A percentile compares a stretch with the other conserved stretches of the same genome.
Evolutionary conservation across 305 asterid species (phyloP).

Genomic region (Fraxinus latifolia): DNA sequence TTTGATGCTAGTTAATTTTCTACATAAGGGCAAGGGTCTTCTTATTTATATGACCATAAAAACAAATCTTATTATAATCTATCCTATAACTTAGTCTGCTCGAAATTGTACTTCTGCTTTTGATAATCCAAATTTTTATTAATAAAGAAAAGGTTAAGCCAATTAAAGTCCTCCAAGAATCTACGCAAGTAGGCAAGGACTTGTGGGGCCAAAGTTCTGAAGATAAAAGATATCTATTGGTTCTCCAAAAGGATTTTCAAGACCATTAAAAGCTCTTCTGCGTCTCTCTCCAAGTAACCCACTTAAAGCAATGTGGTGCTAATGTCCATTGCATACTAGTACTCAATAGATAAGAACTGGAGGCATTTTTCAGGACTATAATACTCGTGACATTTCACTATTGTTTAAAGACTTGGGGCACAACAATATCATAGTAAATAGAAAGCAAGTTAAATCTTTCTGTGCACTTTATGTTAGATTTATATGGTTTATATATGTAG

Average conservation of each 20-base stretch:
- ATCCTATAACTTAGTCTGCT: neutral
- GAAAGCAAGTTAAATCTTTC: slow-evolving; percentile 3
- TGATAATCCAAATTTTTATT: neutral
- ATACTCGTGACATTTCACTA: neutral
- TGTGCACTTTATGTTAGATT: slow-evolving; percentile 7
- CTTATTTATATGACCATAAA: neutral
- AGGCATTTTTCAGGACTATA: neutral
- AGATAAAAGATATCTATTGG: neutral
- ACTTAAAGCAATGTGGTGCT: neutral
- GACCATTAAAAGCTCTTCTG: neutral
- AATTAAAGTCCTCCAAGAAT: neutral
- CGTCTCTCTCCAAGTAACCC: neutral
- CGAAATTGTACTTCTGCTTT: neutral
- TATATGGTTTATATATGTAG: neutral
- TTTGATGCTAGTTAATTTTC: neutral
- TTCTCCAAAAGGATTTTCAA: neutral
- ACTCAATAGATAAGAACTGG: neutral
- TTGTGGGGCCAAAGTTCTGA: neutral
- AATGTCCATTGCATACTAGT: neutral
- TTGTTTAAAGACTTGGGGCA: neutral
- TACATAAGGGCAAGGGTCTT: neutral
- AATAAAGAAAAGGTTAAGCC: neutral
- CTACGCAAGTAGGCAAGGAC: neutral
- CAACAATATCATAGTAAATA: slow-evolving; percentile 5
- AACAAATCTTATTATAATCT: neutral